phyloP scores from a whole-genome alignment of 306 rosid genomes.

The Dalbergia cultrata region DNA sequence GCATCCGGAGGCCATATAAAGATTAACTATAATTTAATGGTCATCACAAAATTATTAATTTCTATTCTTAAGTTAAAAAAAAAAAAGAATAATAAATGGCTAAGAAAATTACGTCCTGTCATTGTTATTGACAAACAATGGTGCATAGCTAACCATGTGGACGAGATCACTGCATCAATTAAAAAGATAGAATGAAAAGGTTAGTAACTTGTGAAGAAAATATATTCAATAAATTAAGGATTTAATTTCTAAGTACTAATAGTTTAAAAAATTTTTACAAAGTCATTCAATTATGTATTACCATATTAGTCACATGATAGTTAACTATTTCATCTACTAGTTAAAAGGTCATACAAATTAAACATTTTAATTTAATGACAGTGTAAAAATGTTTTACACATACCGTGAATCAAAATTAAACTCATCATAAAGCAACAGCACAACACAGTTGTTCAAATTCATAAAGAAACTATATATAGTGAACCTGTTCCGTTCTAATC shows the following conservation, averaged over 20 bases:
- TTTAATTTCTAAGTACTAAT: too few species aligned
- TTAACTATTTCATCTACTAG: too few species aligned
- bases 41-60: background rate
- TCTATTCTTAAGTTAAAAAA: background rate
- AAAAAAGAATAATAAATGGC: background rate
- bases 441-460: too few species aligned
- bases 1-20: constrained; percentile 68
- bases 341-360: too few species aligned
- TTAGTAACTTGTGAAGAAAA: background rate
- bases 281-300: too few species aligned
- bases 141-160: constrained; percentile 72
- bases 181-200: background rate
- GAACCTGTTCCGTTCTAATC: constrained; percentile 77
- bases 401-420: too few species aligned
- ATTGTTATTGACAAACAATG: constrained; percentile 51
- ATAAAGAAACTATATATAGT: background rate
- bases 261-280: too few species aligned
- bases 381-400: too few species aligned
- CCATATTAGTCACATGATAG: too few species aligned
- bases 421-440: too few species aligned
- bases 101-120: constrained; percentile 32
- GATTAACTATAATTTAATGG: background rate
- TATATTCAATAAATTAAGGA: background rate
- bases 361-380: too few species aligned
- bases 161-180: constrained; percentile 63